Evolutionary conservation across 2,329 filamentous ascomycete species (phyloP).

Genomic region (Trichoderma lentiforme): DNA sequence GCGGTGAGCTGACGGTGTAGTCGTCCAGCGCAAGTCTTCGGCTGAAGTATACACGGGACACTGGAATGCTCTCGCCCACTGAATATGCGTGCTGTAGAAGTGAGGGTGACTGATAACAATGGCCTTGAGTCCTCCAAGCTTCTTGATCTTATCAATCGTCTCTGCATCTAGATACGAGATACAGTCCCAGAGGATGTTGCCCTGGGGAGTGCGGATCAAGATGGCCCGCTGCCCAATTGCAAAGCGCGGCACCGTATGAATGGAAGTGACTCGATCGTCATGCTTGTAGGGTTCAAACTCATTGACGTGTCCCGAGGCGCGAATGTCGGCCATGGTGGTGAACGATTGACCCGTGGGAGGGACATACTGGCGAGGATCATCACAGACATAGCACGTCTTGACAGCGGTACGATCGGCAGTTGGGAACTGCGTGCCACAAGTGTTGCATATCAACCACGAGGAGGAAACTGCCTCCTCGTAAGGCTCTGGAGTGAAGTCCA

Average conservation of each 20-base stretch:
- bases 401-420: slow-evolving; percentile 43
- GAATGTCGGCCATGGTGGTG: slow-evolving; percentile 50
- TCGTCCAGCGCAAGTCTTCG: slow-evolving; percentile 66
- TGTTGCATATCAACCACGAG: slow-evolving; percentile 55
- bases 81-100: slow-evolving; percentile 73
- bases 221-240: slow-evolving; percentile 74
- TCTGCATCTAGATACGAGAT: slow-evolving; percentile 65
- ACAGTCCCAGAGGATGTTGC: slow-evolving; percentile 80
- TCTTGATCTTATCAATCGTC: slow-evolving; percentile 56
- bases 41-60: slow-evolving; percentile 67
- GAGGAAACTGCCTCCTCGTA: slow-evolving; percentile 8
- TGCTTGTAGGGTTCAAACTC: slow-evolving; percentile 46
- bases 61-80: slow-evolving; percentile 66
- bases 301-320: slow-evolving; percentile 45
- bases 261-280: slow-evolving; percentile 45
- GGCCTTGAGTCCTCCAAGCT: slow-evolving; percentile 62
- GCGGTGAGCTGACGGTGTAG: slow-evolving; percentile 41
- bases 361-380: slow-evolving; percentile 69
- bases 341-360: slow-evolving; percentile 58
- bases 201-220: slow-evolving; percentile 60
- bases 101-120: slow-evolving; percentile 80
- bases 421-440: slow-evolving; percentile 66
- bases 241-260: slow-evolving; percentile 55
- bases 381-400: slow-evolving; percentile 65
- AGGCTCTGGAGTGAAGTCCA: slow-evolving; percentile 18